Base-by-base conservation (phyloP, 2,329 filamentous ascomycete genomes). In the Alternaria triticimaculans region DNA sequence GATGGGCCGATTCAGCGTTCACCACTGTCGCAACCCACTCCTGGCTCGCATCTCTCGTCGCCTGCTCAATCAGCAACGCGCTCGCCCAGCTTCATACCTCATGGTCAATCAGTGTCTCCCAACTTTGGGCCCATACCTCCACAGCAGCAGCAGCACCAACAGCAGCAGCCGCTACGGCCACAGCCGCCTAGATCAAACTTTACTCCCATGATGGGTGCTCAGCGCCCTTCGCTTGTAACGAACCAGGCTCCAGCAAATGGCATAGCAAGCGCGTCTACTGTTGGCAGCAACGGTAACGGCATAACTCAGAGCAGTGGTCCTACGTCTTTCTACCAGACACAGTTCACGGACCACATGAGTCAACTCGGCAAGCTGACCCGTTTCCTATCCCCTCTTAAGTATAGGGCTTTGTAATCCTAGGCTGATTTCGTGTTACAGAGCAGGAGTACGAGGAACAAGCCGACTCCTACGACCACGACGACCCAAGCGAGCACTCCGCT, bases 371-470 rank as follows among this genome's bases (percentile, higher is more conserved):
- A 92, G 94, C 86, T 87, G 77, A 81, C 87, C 85, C 84, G 75
- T 81, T 82, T 82, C 81, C 76, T 85, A 80, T 78, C 73, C 75
- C 51, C 75, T 78, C 78, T 73, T 82, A 76, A 68, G 73, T 76
- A 85, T 86, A 84, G 86, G 87, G 83, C 85, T 88, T 79, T 89
- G 86, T 87, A 85, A 85, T 89, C 85, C 86, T 88, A 89, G 86
- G 84, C 86, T 90, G 84, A 92, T 87, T 85, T 79, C 82, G 81
- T 89, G 82, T 76, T 86, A 85, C 84, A 97, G 95, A 98, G 84
- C 94, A 97, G 87, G 95, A 98, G 85, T 98, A 97, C 83, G 94
- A 97, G 80, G 91, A 93, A 59, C 92, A 93, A 82, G 88, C 88
- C 80, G 93, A 95, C 75, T 92, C 97, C 86, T 89, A 96, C 80